Evolutionary conservation across 164 flowering plant species (phyloP), one percentile per base, ranked within the genome.

Genomic region (Macadamia integrifolia): DNA sequence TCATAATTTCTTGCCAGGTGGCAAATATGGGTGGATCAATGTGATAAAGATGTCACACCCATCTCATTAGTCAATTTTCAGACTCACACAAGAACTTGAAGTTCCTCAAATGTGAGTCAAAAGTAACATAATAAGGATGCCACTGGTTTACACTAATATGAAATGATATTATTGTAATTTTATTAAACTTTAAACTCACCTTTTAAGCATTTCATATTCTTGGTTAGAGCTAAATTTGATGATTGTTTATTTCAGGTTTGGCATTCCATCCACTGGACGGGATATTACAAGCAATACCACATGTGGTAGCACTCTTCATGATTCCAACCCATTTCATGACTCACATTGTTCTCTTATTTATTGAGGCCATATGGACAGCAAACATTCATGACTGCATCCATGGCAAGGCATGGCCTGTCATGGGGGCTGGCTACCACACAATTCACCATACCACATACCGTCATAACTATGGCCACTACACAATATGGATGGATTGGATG

Each of bases 401-500:
- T 50, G 89, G 78, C 31, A 84, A 89, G n/a, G 3, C 91, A 28
- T 92, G 98, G 98, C 97, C 95, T 10, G 80, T 90, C 23, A 94
- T 93, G 97, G 97, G 99, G 58, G 99, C 97, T 13, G 98, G 89
- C 64, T 92, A 90, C 80, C 99, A 94, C 79, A 95, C 99, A 29
- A 88, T 95, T 65, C 99, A 95, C 73, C 99, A 95, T 79, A 92
- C 96, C 0, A 95, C 94, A 5, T 90, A 95, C 71, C 88, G 90
- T 1, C 97, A 95, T 55, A 92, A 95, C 73, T 92, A 95, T 61
- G 97, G 99, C 49, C 97, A 92, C 70, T 95, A 82, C 74, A 92
- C 97, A 0, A 74, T 91, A 60, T 89, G 87, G 90, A 94, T 94
- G 99, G 99, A 94, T 71, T 89, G 96, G 99, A 81, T 94, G 90